Evolutionary conservation across 805 yeast genomes (phyloP), one percentile per base, ranked within the genome.

Genomic region (Starmerella powellii): DNA sequence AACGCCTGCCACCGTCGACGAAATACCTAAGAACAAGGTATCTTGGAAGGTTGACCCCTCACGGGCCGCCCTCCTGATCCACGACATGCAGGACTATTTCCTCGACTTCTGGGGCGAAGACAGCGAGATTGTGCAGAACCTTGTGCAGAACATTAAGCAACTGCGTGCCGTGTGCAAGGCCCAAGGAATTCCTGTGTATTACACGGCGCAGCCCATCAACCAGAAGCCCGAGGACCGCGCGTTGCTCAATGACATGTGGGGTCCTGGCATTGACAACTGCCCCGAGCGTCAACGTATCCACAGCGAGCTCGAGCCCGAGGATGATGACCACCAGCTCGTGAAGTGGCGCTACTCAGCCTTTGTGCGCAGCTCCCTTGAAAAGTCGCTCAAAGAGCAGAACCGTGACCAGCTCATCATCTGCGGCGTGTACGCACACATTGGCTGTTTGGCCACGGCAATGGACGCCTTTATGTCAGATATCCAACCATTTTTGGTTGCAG

Each of bases 51-150:
- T 42, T n/a, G 47, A 46, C 12, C 44, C 49, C 8, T 6, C 31
- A 19, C 34, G 47, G 6, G 49, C 49, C 6, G 47, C 39, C 2
- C 41, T 46, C 19, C 45, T 46, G 5, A 43, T 46, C 26, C 49
- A 46, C 19, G 49, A 46, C 27, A 46, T 46, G 49, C 49, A 46
- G 40, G 47, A 46, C 3, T 46, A 46, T 21, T 46, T 46, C 35
- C 34, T 42, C 20, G 37, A 35, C 21, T 46, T 42, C 31, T 46
- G 49, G 49, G 45, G 49, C 29, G 24, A 16, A 12, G 40, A 46
- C 34, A 34, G 45, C 30, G 42, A 36, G 13, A 28, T 40, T 21
- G 40, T 40, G 3, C 17, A 34, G 27, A 18, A 29, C 16, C 42
- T 46, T 3, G 45, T 46, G 5, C 16, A 24, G 1, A 39, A 40